Base-by-base conservation (phyloP, 305 asterid genomes). In the Solanum hybrid region DNA sequence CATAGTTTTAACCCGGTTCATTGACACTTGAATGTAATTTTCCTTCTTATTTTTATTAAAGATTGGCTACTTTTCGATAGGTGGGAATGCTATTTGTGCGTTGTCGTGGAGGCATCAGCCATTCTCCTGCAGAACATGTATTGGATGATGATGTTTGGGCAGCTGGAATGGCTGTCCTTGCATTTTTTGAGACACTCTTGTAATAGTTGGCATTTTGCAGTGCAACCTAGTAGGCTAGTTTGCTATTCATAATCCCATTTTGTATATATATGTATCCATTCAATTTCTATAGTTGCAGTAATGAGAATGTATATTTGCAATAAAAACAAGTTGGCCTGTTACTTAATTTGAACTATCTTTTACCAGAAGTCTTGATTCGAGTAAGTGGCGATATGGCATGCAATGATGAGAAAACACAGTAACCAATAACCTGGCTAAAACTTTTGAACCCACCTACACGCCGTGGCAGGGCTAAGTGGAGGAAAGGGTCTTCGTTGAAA, bases 41-140 rank as follows among this genome's bases (percentile, higher is more conserved):
- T 29, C 38, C n/a, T 27, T 51, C 76, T 10, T 26, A 70, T 29
- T 37, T 17, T 78, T 79, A 68, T 79, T 92, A 77, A 90, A 32
- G 31, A 41, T 76, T 3, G 89, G 27, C 36, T 83, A 10, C 79
- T 76, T 32, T 84, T 29, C 26, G 7, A 72, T 89, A 97, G 99
- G 98, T 96, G 10, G 98, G 95, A n/a, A 97, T 96, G 99, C 91
- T 97, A 70, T 97, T 97, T 91, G 98, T 97, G 83, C 97, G 98
- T 8, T 97, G 99, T 39, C 99, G 98, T 17, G 99, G 99, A 39
- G 99, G 99, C 36, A 93, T 96, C 70, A 97, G 99, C 92, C 99
- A 97, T 92, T 97, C 99, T 38, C 99, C 99, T 2, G 98, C 93
- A 6, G 99, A 97, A 94, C 95, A 95, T 92, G 99, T 96, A 51